A percentile compares a stretch with the other conserved stretches of the same genome.
Conservation (phyloP, 202 grass and related monocot genomes). For the Zizania palustris region DNA sequence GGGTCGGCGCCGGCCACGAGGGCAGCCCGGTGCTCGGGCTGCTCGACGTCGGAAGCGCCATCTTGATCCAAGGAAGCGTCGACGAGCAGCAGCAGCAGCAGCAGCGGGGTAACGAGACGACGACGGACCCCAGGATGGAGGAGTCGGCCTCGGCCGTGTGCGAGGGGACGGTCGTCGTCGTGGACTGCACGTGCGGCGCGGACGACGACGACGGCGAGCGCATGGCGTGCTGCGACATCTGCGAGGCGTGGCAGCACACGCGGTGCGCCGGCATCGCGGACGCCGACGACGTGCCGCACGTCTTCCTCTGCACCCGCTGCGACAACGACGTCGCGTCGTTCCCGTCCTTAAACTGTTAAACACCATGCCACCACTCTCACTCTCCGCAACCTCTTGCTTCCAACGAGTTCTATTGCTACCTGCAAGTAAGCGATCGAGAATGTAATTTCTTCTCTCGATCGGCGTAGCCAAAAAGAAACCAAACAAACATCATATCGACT, state of each 20-base stretch:
- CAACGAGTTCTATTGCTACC: too few relatives aligned
- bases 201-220: slow-evolving; percentile 78
- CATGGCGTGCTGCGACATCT: slow-evolving; percentile 86
- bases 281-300: slow-evolving; percentile 57
- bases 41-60: slow-evolving; percentile 43
- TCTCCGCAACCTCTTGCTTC: too few relatives aligned
- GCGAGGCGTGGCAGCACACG: slow-evolving; percentile 84
- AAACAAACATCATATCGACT: neutral
- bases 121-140: neutral
- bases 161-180: slow-evolving; percentile 52
- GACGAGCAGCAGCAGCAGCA: slow-evolving; percentile 18
- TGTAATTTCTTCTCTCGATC: neutral
- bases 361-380: neutral
- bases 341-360: slow-evolving; percentile 53
- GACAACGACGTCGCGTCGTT: slow-evolving; percentile 70
- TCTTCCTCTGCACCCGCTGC: slow-evolving; percentile 75
- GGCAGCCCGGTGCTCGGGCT: slow-evolving; percentile 40
- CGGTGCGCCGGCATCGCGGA: slow-evolving; percentile 61
- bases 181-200: slow-evolving; percentile 67
- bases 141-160: slow-evolving; percentile 37
- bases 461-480: neutral
- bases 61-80: slow-evolving; percentile 62
- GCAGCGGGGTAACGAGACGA: neutral
- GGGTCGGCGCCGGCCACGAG: slow-evolving; percentile 37
- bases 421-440: neutral